Conservation (phyloP, 345 rosid species). For the Sonneratia alba region DNA sequence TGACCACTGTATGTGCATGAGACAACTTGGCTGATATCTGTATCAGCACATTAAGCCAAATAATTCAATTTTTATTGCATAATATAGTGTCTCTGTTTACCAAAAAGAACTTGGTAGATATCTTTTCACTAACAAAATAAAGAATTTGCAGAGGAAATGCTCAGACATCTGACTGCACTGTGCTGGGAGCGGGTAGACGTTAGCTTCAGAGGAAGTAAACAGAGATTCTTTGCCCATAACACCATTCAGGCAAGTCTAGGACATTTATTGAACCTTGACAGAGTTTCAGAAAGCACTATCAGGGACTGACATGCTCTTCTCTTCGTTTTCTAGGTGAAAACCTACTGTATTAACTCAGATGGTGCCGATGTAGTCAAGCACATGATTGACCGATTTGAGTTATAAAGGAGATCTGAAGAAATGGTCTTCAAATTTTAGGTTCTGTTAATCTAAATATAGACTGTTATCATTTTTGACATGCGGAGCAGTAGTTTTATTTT, state of each 20-base stretch:
- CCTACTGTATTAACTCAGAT: conserved; percentile 43
- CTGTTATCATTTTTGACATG: no score
- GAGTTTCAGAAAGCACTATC: background rate
- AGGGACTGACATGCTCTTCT: background rate
- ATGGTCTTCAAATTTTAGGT: background rate
- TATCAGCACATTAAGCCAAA: no score
- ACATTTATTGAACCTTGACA: conserved; percentile 1
- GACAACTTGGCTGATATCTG: no score
- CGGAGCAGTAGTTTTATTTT: no score
- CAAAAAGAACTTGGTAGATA: no score
- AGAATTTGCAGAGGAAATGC: conserved; percentile 56
- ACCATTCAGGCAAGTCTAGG: conserved; percentile 65
- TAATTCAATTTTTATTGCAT: no score
- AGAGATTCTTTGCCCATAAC: conserved; percentile 56
- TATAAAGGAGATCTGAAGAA: conserved; percentile 10
- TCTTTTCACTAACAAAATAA: background rate
- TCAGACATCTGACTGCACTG: conserved; percentile 47
- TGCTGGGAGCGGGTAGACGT: conserved; percentile 82
- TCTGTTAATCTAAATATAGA: background rate
- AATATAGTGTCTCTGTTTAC: no score
- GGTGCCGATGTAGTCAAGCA: conserved; percentile 78
- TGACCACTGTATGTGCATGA: no score
- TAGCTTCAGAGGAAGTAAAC: conserved; percentile 58
- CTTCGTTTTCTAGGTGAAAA: conserved; percentile 50
- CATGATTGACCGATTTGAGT: conserved; percentile 59